These are phyloP conservation scores for Candida khao-thaluensis DNA, from an alignment of 805 yeast species.

Conservation along the genomic window DNA sequence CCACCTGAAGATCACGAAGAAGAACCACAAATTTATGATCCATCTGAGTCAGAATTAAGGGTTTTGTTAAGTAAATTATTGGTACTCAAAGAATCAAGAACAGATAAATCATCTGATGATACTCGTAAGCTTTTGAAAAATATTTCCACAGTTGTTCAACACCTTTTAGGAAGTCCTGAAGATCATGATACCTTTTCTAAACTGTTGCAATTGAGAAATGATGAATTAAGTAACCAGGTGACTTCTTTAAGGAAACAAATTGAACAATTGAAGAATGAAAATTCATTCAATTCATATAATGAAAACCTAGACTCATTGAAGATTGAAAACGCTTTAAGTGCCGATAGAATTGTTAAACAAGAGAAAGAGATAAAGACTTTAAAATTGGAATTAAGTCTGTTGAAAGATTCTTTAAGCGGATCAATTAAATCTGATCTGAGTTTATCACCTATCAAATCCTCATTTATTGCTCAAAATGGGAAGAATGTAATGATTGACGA, in stretches of 20 bases:
- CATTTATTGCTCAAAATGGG: slow-evolving; percentile 10
- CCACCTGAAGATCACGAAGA: slow-evolving; percentile 12
- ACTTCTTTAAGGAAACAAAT: slow-evolving; percentile 19
- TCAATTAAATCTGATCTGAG: slow-evolving; percentile 9
- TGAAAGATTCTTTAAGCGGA: slow-evolving; percentile 15
- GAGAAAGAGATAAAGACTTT: slow-evolving; percentile 26
- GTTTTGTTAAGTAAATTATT: slow-evolving; percentile 25
- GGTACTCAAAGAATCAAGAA: slow-evolving; percentile 23
- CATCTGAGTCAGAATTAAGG: slow-evolving; percentile 17
- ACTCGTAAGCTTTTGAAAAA: slow-evolving; percentile 25
- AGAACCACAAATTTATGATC: slow-evolving; percentile 9
- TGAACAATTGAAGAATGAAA: slow-evolving; percentile 20
- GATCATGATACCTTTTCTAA: slow-evolving; percentile 21
- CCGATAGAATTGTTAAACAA: slow-evolving; percentile 23
- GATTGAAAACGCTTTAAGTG: slow-evolving; percentile 21
- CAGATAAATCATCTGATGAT: slow-evolving; percentile 17
- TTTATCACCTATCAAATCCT: slow-evolving; percentile 16
- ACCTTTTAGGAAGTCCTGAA: slow-evolving; percentile 20
- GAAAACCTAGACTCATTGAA: slow-evolving; percentile 25
- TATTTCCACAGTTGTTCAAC: slow-evolving; percentile 32
- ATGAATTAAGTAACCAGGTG: slow-evolving; percentile 20
- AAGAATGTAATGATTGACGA: slow-evolving; percentile 17
- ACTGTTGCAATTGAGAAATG: slow-evolving; percentile 32
- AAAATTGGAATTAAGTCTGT: slow-evolving; percentile 22
- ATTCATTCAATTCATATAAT: slow-evolving; percentile 21